Percentiles rank a stretch among this genome's conserved stretches.
Evolutionary conservation across 257 asterid genomes (phyloP).

Genomic region (Capsicum chinense): DNA sequence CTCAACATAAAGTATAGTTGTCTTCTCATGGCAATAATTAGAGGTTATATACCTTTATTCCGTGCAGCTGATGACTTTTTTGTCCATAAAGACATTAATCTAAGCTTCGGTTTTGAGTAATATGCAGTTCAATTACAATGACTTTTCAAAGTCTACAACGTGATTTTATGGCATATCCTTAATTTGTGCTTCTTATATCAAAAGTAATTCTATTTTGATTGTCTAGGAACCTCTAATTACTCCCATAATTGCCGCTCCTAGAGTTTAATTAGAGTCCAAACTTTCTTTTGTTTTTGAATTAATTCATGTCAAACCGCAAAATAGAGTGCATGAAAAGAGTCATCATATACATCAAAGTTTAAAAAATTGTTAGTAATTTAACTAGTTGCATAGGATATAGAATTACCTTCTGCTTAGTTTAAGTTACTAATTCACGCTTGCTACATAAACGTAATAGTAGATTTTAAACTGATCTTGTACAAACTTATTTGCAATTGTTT

Average conservation of each 20-base stretch:
- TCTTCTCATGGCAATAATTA: neutral
- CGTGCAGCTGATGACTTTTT: conserved; percentile 1
- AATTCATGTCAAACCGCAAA: neutral
- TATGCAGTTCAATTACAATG: neutral
- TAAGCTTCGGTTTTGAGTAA: neutral
- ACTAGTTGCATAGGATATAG: too few relatives aligned
- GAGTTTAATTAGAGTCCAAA: neutral
- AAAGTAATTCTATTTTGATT: neutral
- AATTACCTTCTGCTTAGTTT: too few relatives aligned
- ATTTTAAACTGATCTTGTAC: neutral
- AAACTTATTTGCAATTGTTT: too few relatives aligned
- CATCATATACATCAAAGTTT: too few relatives aligned
- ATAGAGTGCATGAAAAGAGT: too few relatives aligned
- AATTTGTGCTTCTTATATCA: neutral
- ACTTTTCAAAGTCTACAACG: conserved; percentile 8
- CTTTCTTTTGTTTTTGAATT: neutral
- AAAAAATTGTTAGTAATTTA: too few relatives aligned
- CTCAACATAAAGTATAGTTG: neutral
- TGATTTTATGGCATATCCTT: conserved; percentile 17
- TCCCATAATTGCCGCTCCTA: neutral
- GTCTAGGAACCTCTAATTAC: neutral
- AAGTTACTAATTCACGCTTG: neutral
- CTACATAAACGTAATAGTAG: neutral
- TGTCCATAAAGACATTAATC: neutral
- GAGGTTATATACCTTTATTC: neutral